phyloP scores from a whole-genome alignment of 371 early-diverging fungal genomes.

The Mortierella sp. region DNA sequence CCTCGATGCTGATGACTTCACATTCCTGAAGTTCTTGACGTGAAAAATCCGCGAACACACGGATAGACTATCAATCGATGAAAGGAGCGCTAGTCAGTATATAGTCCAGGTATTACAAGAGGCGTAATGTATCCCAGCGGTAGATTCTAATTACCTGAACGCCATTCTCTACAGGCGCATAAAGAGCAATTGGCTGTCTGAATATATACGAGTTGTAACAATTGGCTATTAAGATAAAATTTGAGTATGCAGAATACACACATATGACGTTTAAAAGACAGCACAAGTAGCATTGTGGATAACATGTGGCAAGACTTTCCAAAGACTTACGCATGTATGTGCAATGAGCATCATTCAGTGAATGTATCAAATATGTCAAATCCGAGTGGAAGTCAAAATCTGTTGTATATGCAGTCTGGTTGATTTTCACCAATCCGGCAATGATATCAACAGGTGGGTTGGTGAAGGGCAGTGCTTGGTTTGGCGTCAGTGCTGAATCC shows the following conservation, averaged over 20 bases:
- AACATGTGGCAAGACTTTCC: not conserved
- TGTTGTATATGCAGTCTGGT: not conserved
- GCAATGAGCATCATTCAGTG: slow-evolving; percentile 29
- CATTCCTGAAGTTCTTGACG: slow-evolving; percentile 14
- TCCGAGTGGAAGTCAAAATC: slow-evolving; percentile 26
- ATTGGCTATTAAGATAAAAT: not conserved
- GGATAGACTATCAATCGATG: too few relatives aligned
- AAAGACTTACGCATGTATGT: slow-evolving; percentile 22
- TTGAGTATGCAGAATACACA: too few relatives aligned
- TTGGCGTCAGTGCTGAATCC: slow-evolving; percentile 24
- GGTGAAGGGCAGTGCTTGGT: slow-evolving; percentile 19
- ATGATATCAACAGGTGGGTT: slow-evolving; percentile 23
- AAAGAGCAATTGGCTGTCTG: slow-evolving; percentile 12
- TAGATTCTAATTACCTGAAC: slow-evolving; percentile 23
- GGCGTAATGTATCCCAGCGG: not conserved
- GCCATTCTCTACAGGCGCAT: slow-evolving; percentile 27
- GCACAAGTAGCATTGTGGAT: not conserved
- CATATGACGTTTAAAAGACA: not conserved
- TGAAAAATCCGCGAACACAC: not conserved
- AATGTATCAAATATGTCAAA: slow-evolving; percentile 2
- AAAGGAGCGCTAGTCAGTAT: not conserved
- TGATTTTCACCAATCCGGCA: slow-evolving; percentile 7
- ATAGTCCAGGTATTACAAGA: not conserved
- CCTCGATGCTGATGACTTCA: slow-evolving; percentile 22
- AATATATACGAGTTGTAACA: slow-evolving; percentile 22